These are phyloP conservation scores for Heterobasidion irregulare DNA, from an alignment of 1,284 basidiomycete species.

Conservation along the genomic window DNA sequence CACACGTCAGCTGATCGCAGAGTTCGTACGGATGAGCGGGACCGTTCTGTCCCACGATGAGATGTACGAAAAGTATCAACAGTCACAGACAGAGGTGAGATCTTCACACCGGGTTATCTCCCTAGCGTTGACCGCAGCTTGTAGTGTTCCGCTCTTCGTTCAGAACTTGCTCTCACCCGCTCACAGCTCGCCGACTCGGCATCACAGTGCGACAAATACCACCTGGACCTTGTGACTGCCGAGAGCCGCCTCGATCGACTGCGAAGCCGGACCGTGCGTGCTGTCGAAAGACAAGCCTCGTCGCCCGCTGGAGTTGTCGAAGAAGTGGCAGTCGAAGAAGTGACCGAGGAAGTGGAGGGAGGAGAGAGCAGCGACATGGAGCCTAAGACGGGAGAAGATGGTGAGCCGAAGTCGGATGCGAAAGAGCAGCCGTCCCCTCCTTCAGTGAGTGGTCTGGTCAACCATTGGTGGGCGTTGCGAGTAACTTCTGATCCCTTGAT, in stretches of 20 bases:
- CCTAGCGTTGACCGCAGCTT: conserved; percentile 11
- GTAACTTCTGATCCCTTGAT: conserved; percentile 27
- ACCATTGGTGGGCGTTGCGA: conserved; percentile 55
- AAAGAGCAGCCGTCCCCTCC: conserved; percentile 38
- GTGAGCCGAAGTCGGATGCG: conserved; percentile 11
- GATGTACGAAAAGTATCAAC: conserved; percentile 38
- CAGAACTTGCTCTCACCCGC: conserved; percentile 53
- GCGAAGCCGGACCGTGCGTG: conserved; percentile 52
- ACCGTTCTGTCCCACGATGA: conserved; percentile 28
- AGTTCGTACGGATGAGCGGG: conserved; percentile 42
- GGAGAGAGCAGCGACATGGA: conserved; percentile 27
- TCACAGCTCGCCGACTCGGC: conserved; percentile 48
- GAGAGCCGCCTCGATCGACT: conserved; percentile 71
- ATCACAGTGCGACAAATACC: conserved; percentile 44
- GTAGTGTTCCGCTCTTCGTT: conserved; percentile 50
- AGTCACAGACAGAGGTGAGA: conserved; percentile 53
- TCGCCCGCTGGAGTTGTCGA: conserved; percentile 15
- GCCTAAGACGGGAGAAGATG: conserved; percentile 31
- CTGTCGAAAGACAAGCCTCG: conserved; percentile 23
- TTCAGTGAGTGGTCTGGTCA: conserved; percentile 53
- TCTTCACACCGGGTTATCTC: conserved; percentile 6
- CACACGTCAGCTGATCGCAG: conserved; percentile 39
- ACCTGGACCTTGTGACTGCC: conserved; percentile 49
- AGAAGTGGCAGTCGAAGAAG: conserved; percentile 7
- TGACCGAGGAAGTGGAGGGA: conserved; percentile 18